phyloP scores from a whole-genome alignment of 1,284 basidiomycete genomes.

The Salmacisia buchloeana region DNA sequence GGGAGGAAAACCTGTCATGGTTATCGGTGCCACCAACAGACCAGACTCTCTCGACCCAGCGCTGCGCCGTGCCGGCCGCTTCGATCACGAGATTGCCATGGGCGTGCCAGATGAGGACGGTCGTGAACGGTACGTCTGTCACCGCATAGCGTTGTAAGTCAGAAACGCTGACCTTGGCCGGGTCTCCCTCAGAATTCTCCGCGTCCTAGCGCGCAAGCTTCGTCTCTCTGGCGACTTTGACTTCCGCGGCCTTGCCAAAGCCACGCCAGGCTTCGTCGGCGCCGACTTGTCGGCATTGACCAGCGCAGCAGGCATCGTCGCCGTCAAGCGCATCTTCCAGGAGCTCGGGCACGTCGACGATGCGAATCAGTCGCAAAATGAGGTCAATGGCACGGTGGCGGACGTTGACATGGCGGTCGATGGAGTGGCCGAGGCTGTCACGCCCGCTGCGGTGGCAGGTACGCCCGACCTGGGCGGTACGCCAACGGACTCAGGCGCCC shows the following conservation, averaged over 20 bases:
- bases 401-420: slow-evolving; percentile 6
- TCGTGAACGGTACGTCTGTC: slow-evolving; percentile 64
- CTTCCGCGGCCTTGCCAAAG: slow-evolving; percentile 74
- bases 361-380: slow-evolving; percentile 12
- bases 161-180: too few species aligned
- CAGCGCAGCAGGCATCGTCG: slow-evolving; percentile 87
- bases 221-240: slow-evolving; percentile 69
- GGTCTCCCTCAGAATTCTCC: slow-evolving; percentile 28
- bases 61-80: slow-evolving; percentile 82
- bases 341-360: slow-evolving; percentile 57
- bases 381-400: not conserved
- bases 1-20: slow-evolving; percentile 65
- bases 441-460: not conserved
- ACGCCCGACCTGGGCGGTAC: not conserved
- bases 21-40: slow-evolving; percentile 92
- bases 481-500: not conserved
- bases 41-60: slow-evolving; percentile 92
- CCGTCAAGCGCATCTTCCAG: slow-evolving; percentile 90
- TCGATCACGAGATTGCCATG: slow-evolving; percentile 97
- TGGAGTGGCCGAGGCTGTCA: not conserved
- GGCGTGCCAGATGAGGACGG: slow-evolving; percentile 80
- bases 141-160: too few species aligned
- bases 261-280: slow-evolving; percentile 93
- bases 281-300: slow-evolving; percentile 87
- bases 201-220: slow-evolving; percentile 40